phyloP scores from a whole-genome alignment of 192 early-diverging fungal species.

The Backusella parvicylindrica region DNA sequence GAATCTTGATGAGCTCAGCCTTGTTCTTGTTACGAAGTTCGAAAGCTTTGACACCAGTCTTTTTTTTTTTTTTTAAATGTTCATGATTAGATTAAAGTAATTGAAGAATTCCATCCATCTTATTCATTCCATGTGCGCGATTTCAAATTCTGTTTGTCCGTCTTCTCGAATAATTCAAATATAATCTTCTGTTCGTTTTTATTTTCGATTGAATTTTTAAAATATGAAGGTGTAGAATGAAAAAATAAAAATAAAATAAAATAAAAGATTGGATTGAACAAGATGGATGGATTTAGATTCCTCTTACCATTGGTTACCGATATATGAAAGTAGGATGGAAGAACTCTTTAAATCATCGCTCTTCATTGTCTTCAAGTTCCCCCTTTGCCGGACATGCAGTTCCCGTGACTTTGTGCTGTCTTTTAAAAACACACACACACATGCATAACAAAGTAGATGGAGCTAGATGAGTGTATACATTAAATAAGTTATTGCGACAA shows the following conservation, averaged over 20 bases:
- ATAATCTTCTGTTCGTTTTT: too few relatives aligned
- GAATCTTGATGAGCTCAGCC: constrained; percentile 84
- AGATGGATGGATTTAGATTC: background rate
- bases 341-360: background rate
- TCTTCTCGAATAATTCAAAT: too few relatives aligned
- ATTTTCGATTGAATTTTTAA: too few relatives aligned
- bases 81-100: background rate
- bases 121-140: background rate
- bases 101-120: background rate
- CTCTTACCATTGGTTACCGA: background rate
- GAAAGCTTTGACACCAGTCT: constrained; percentile 88
- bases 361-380: background rate
- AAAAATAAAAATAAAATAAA: too few relatives aligned
- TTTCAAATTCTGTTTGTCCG: too few relatives aligned
- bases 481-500: too few relatives aligned
- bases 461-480: too few relatives aligned
- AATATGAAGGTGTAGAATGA: too few relatives aligned
- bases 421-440: background rate
- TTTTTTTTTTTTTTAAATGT: background rate
- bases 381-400: background rate
- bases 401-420: background rate
- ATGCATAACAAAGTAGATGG: too few relatives aligned
- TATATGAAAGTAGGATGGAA: background rate
- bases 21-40: constrained; percentile 94
- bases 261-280: background rate